phyloP scores from a whole-genome alignment of 2,329 filamentous ascomycete genomes.

The Fusarium chuoi region DNA sequence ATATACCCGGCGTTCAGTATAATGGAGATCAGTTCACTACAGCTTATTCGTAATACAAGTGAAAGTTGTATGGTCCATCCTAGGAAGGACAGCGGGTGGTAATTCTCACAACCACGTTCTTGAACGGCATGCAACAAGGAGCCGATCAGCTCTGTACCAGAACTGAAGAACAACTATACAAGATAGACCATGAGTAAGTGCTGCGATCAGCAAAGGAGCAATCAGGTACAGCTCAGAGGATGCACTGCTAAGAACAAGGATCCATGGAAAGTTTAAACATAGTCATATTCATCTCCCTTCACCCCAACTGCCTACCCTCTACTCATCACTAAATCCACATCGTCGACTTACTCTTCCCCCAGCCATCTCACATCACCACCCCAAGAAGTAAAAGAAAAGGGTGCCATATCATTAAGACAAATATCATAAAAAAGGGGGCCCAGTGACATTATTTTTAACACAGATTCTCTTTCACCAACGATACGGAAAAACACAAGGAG shows the following conservation, averaged over 20 bases:
- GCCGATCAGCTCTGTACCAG: not conserved
- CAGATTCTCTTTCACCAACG: conserved; percentile 5
- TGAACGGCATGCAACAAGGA: not conserved
- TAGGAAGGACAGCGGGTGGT: accelerated
- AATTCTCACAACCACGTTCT: no score
- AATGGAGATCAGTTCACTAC: not conserved
- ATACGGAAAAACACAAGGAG: not conserved
- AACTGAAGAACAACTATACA: no score
- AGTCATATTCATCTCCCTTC: not conserved
- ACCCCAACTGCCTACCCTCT: not conserved
- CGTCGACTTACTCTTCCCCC: not conserved
- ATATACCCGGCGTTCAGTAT: conserved; percentile 34
- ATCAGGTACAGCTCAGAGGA: not conserved
- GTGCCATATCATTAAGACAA: conserved; percentile 38
- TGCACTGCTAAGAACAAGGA: not conserved
- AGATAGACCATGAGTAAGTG: not conserved
- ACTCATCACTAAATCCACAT: not conserved
- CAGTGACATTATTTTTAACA: not conserved
- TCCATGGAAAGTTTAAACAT: not conserved
- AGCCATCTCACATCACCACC: not conserved
- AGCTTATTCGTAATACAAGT: no score
- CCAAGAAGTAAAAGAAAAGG: conserved; percentile 21
- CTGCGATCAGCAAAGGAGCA: not conserved
- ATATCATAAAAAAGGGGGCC: conserved; percentile 10
- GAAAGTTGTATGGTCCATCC: not conserved